Conservation (phyloP, 2,329 filamentous ascomycete genomes). For the Cryphonectria radicalis region DNA sequence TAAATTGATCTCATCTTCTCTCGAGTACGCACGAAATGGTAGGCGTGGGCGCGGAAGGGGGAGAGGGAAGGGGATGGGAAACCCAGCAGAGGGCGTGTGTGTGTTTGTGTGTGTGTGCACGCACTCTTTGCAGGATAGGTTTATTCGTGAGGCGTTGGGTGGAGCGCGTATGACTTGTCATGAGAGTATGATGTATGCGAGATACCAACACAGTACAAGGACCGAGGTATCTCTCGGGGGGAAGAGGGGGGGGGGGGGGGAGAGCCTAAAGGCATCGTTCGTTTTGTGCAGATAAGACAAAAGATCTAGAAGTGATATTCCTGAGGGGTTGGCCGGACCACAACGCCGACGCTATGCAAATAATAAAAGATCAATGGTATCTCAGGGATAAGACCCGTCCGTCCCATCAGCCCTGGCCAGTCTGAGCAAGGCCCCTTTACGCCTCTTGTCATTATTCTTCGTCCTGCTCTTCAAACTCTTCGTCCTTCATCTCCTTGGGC, state of each 20-base stretch:
- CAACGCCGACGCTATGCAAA: constrained; percentile 48
- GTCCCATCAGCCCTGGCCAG: constrained; percentile 30
- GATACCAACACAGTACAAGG: constrained; percentile 2
- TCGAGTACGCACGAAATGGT: not conserved
- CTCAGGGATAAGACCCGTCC: not conserved
- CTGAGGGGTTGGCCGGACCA: constrained; percentile 28
- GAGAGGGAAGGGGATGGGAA: not conserved
- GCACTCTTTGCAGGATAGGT: not conserved
- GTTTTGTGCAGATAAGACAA: constrained; percentile 5
- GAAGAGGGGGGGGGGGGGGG: not conserved
- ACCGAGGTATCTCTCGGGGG: not conserved
- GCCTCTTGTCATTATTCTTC: constrained; percentile 29
- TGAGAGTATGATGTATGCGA: constrained; percentile 12
- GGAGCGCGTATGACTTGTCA: constrained; percentile 14
- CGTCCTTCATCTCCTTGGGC: constrained; percentile 77
- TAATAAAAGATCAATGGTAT: constrained; percentile 22
- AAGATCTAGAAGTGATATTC: constrained; percentile 20
- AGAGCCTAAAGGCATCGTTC: not conserved
- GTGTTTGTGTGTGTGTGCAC: not conserved
- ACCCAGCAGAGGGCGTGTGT: not conserved
- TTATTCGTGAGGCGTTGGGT: constrained; percentile 3
- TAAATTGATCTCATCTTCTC: not conserved
- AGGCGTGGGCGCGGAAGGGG: constrained; percentile 5
- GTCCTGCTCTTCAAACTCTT: constrained; percentile 55
- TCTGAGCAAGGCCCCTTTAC: not conserved